Evolutionary conservation across 2,329 filamentous ascomycete species (phyloP), one percentile per base, ranked within the genome.

Genomic region (Aspergillus clavatus): DNA sequence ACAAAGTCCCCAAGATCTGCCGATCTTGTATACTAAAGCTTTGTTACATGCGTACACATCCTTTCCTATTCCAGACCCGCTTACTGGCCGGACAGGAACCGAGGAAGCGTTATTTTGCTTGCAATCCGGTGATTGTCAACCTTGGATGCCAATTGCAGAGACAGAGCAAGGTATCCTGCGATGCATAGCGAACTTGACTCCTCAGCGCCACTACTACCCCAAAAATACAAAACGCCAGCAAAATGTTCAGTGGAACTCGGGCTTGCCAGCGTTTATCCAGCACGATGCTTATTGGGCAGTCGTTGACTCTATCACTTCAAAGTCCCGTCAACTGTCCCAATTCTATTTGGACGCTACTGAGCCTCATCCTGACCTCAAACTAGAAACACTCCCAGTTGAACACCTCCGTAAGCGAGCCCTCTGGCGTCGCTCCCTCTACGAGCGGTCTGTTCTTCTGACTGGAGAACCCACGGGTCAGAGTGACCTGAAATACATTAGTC

Each of bases 31-130:
- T 44, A 67, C 67, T 1, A 84, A 82, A 53, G 81, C 80, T 0
- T 60, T 74, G 3, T 59, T 81, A 1, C 83, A 87, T 55, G 83
- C 82, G 0, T 62, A 74, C 4, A 86, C 83, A 0, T 82, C 82
- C 0, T 79, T 75, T 24, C 54, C 74, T 0, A 27, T 85, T 0
- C 74, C 78, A 0, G 83, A 86, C 54, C 62, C 69, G 0, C 67
- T 86, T 0, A 85, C 81, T 0, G 65, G 72, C 0, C 69, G 73
- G 0, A 85, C 80, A 0, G 83, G 83, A 0, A 75, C 72, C 0
- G 82, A 86, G 54, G 81, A 84, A 58, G 75, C 80, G 0, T 47
- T 81, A 0, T 61, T 70, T 2, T 72, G 69, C 22, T 62, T 85
- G 0, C 54, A 60, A 2, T 78, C 79, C 0, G 78, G 74, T 0